A percentile compares a stretch with the other conserved stretches of the same genome.
Evolutionary conservation across 805 yeast species (phyloP).

Genomic region (Brettanomyces custersianus): DNA sequence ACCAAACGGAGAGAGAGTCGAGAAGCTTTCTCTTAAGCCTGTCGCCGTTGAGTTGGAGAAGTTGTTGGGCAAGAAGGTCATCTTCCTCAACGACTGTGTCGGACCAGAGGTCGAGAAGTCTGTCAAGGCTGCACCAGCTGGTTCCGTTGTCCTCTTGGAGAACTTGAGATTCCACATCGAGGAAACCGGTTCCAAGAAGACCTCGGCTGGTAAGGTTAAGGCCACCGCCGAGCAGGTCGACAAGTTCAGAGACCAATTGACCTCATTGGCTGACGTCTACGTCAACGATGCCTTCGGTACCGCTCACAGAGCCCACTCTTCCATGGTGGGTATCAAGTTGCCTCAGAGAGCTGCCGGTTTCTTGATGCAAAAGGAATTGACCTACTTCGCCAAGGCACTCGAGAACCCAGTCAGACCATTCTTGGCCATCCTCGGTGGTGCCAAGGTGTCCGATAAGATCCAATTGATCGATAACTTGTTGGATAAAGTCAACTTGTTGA

Average conservation of each 20-base stretch:
- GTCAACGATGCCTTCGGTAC: conserved; percentile 98
- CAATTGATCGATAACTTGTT: conserved; percentile 95
- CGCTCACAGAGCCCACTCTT: conserved; percentile 99
- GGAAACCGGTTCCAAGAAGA: conserved; percentile 87
- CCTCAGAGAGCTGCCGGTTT: conserved; percentile 98
- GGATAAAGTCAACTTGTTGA: conserved; percentile 89
- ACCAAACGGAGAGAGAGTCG: conserved; percentile 89
- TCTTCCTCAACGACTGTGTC: conserved; percentile 84
- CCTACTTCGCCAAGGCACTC: conserved; percentile 95
- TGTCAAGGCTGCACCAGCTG: conserved; percentile 63
- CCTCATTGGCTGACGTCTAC: conserved; percentile 93
- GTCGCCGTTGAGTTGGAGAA: conserved; percentile 83
- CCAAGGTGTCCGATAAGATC: conserved; percentile 98
- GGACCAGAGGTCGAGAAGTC: conserved; percentile 83
- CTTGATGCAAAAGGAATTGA: conserved; percentile 95
- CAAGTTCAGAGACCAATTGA: conserved; percentile 82
- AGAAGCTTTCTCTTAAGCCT: conserved; percentile 87
- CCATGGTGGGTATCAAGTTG: conserved; percentile 95
- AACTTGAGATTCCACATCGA: conserved; percentile 98
- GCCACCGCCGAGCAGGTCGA: conserved; percentile 79
- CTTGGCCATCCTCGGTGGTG: conserved; percentile 98
- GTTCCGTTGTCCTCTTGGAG: conserved; percentile 85
- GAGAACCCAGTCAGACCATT: conserved; percentile 98
- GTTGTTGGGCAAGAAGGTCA: conserved; percentile 65
- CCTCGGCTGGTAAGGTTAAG: conserved; percentile 85